Percentiles rank a stretch among this genome's conserved stretches.
Evolutionary conservation across 257 asterid genomes (phyloP).

Genomic region (Penstemon newberryi): DNA sequence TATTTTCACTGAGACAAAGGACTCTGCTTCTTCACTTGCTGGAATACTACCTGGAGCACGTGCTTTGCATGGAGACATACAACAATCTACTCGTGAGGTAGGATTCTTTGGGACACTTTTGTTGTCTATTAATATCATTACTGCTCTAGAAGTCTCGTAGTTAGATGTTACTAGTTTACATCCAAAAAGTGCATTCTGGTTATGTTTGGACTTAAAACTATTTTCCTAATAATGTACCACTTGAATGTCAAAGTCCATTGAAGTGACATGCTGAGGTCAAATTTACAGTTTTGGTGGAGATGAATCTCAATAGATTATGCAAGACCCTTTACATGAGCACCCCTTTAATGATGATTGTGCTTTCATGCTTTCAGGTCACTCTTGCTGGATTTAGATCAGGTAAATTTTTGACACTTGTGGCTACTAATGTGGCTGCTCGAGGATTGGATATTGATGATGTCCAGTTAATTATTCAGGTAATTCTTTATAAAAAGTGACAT

Average conservation of each 20-base stretch:
- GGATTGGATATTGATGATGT: conserved; percentile 97
- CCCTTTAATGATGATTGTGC: conserved; percentile 4
- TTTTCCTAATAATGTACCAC: not conserved
- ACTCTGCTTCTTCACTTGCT: conserved; percentile 83
- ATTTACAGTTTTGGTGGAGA: too few relatives aligned
- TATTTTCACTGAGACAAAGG: conserved; percentile 91
- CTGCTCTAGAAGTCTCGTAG: not conserved
- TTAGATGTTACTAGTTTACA: too few relatives aligned
- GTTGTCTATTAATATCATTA: not conserved
- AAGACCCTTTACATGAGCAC: not conserved
- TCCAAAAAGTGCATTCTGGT: too few relatives aligned
- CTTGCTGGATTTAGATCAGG: conserved; percentile 89
- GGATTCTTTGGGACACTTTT: not conserved
- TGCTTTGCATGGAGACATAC: conserved; percentile 97
- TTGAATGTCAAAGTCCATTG: not conserved
- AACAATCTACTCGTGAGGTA: conserved; percentile 96
- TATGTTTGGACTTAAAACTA: too few relatives aligned
- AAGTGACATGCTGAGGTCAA: not conserved
- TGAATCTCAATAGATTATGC: not conserved
- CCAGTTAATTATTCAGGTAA: conserved; percentile 92
- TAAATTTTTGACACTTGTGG: conserved; percentile 77
- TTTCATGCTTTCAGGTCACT: conserved; percentile 61
- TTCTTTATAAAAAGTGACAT: not conserved
- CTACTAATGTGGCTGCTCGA: conserved; percentile 97
- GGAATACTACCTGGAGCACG: conserved; percentile 93